Evolutionary conservation across 176 grass and related monocot species (phyloP), one percentile per base, ranked within the genome.

Genomic region (Phoenix dactylifera): DNA sequence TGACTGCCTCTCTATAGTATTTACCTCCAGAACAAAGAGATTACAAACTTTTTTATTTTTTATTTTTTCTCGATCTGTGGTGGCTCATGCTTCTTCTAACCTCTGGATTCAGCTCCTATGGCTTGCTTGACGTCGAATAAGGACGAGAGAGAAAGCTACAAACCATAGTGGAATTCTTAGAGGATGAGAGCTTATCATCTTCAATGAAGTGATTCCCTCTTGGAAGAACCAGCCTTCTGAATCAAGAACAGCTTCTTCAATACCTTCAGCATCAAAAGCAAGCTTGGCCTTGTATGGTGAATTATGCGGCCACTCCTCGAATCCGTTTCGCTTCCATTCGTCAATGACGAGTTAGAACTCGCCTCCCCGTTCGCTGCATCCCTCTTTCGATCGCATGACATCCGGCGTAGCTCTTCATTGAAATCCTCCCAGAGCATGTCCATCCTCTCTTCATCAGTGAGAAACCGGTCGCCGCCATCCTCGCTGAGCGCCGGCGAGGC

Each of bases 341-440:
- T 39, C 32, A 9, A 44, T 1, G 35, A 44, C 0, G 35, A 44
- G 35, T 44, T 44, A 0, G 35, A 44, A 1, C 35, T 44, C 35
- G 35, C 30, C 2, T 22, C 54, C 1, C 4, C 7, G 7, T 2
- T 5, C 29, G 72, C 39, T 49, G 52, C 56, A 9, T 39, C 54
- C 5, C 51, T 59, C n/a, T 63, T 72, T 0, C n/a, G 59, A 2
- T 63, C 16, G 7, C 49, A 49, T 4, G 70, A 55, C 15, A 60
- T 57, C 16, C 70, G 6, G 49, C 65, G 54, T 44, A 90, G 74
- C 57, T 95, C 91, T 58, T 95, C 91, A 55, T 95, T 95, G 80
- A 95, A 95, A 78, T 84, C 72, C 64, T 95, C 91, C 91, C 91
- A 95, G 59, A 95, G 70, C 83, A 90, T 84, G 74, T 95, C 91